A percentile compares a stretch with the other conserved stretches of the same genome.
Evolutionary conservation across 768 basidiomycete species (phyloP).

Genomic region (Cystobasidium tubakii): DNA sequence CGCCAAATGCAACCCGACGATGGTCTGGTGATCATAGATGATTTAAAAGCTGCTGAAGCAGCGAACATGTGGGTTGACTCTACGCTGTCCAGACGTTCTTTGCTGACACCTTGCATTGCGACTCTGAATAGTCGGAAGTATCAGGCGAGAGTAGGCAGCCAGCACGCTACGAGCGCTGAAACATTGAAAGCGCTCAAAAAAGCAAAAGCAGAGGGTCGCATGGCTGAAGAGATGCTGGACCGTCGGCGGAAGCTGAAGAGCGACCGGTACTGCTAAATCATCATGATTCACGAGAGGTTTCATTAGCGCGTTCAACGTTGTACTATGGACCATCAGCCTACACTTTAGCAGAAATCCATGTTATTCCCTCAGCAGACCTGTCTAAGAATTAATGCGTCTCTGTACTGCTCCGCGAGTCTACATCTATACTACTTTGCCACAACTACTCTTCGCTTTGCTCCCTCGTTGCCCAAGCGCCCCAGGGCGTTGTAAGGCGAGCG

Average conservation of each 20-base stretch:
- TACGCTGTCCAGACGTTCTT: not conserved
- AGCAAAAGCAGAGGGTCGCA: constrained; percentile 70
- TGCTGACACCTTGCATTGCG: not conserved
- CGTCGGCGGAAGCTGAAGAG: constrained; percentile 77
- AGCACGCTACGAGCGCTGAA: constrained; percentile 61
- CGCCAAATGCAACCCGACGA: constrained; percentile 55
- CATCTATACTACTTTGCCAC: too few relatives aligned
- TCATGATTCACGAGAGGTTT: too few relatives aligned
- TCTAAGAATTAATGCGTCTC: too few relatives aligned
- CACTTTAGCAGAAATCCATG: not conserved
- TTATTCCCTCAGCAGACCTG: too few relatives aligned
- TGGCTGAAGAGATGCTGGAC: constrained; percentile 59
- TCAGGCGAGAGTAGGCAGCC: constrained; percentile 80
- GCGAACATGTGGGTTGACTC: constrained; percentile 42
- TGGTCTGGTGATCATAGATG: constrained; percentile 62
- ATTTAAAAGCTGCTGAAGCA: constrained; percentile 62
- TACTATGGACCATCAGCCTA: too few relatives aligned
- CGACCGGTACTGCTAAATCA: constrained; percentile 35
- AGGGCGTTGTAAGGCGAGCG: not conserved
- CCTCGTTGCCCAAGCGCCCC: not conserved
- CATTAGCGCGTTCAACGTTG: too few relatives aligned
- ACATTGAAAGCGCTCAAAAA: constrained; percentile 77
- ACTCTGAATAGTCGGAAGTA: constrained; percentile 57
- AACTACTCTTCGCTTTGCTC: not conserved
- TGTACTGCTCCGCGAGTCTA: too few relatives aligned